These are phyloP conservation scores for Syzygium aqueum DNA, from an alignment of 345 rosid genomes.

Conservation along the genomic window DNA sequence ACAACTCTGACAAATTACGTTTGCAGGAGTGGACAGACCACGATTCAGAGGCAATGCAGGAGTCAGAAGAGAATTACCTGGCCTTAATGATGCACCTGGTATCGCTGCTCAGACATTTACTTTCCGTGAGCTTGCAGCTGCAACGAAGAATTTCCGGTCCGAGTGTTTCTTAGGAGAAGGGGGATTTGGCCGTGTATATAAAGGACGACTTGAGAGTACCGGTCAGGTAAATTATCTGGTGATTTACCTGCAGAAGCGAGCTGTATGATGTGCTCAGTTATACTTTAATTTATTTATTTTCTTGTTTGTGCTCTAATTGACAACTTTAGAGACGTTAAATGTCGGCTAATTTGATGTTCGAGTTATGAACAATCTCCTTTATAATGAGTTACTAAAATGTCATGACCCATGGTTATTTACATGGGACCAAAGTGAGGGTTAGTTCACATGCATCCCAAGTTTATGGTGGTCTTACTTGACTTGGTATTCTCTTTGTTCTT, in stretches of 20 bases:
- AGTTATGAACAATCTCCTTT: neutral
- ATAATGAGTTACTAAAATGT: neutral
- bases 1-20: neutral
- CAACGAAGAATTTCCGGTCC: slow-evolving; percentile 81
- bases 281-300: neutral
- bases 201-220: slow-evolving; percentile 79
- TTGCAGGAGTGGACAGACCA: slow-evolving; percentile 70
- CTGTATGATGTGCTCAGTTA: neutral
- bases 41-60: slow-evolving; percentile 58
- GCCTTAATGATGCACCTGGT: slow-evolving; percentile 48
- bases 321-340: neutral
- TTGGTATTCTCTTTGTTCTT: neutral
- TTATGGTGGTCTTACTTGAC: neutral
- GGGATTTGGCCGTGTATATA: slow-evolving; percentile 93
- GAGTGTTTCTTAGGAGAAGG: slow-evolving; percentile 97
- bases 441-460: neutral
- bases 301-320: neutral
- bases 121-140: slow-evolving; percentile 85
- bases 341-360: neutral
- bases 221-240: slow-evolving; percentile 58
- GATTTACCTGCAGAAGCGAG: neutral
- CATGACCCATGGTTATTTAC: neutral
- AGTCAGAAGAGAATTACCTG: slow-evolving; percentile 47
- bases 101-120: slow-evolving; percentile 89
- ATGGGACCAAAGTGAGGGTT: neutral